A percentile compares a stretch with the other conserved stretches of the same genome.
Evolutionary conservation across 805 yeast species (phyloP).

Genomic region (Zygoascus tannicola): DNA sequence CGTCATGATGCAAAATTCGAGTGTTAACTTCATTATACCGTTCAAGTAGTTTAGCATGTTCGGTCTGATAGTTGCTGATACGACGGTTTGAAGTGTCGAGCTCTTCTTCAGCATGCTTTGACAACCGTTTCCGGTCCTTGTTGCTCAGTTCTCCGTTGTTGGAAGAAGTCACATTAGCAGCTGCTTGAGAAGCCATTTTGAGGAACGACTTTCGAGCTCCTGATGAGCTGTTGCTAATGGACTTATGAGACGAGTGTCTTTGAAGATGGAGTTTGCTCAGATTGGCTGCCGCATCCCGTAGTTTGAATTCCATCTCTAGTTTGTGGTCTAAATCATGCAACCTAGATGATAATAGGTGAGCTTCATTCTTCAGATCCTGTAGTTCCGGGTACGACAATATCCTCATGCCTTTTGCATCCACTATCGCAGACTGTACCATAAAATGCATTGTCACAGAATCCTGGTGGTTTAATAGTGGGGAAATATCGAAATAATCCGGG

Average conservation of each 20-base stretch:
- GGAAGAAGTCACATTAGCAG: background rate
- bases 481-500: constrained; percentile 16
- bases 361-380: constrained; percentile 17
- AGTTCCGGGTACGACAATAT: constrained; percentile 21
- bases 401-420: constrained; percentile 20
- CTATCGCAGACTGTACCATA: constrained; percentile 21
- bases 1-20: constrained; percentile 15
- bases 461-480: constrained; percentile 18
- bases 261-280: constrained; percentile 16
- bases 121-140: constrained; percentile 16
- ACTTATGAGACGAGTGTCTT: constrained; percentile 2
- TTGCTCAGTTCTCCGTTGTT: constrained; percentile 3
- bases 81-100: constrained; percentile 15
- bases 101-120: constrained; percentile 21
- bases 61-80: constrained; percentile 12
- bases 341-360: constrained; percentile 11
- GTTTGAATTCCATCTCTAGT: constrained; percentile 18
- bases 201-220: constrained; percentile 1
- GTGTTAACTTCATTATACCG: constrained; percentile 9
- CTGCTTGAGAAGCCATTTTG: background rate
- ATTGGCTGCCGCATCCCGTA: constrained; percentile 21
- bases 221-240: constrained; percentile 7
- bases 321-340: constrained; percentile 15
- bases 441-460: constrained; percentile 21
- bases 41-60: constrained; percentile 9